These are phyloP conservation scores for Aspergillus fischeri DNA, from an alignment of 2,329 filamentous ascomycete genomes.

Conservation along the genomic window DNA sequence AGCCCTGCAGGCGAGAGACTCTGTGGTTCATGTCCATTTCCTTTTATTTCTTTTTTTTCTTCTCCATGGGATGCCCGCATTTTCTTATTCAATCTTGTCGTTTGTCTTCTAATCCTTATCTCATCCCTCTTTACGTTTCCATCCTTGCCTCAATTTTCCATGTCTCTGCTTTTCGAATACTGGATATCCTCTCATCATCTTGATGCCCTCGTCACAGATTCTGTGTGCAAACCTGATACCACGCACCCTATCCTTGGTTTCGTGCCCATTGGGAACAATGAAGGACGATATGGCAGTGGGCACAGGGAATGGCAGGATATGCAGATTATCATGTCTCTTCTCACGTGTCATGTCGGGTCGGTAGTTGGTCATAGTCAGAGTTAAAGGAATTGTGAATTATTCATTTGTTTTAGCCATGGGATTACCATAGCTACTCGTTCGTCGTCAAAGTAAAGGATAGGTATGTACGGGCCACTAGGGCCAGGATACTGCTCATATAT, in stretches of 20 bases:
- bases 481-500: not conserved
- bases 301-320: slow-evolving; percentile 27
- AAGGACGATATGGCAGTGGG: slow-evolving; percentile 21
- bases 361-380: slow-evolving; percentile 30
- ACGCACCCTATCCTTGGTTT: slow-evolving; percentile 25
- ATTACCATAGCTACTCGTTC: not conserved
- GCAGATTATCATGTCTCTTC: slow-evolving; percentile 31
- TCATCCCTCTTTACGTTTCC: slow-evolving; percentile 16
- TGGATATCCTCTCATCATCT: slow-evolving; percentile 39
- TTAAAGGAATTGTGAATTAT: slow-evolving; percentile 21
- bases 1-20: not conserved
- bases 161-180: slow-evolving; percentile 27
- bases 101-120: slow-evolving; percentile 7
- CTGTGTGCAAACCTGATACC: slow-evolving; percentile 33
- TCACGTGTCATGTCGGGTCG: slow-evolving; percentile 36
- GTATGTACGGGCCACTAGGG: not conserved
- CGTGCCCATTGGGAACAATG: slow-evolving; percentile 23
- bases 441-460: not conserved
- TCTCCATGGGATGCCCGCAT: slow-evolving; percentile 9
- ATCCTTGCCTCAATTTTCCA: slow-evolving; percentile 17
- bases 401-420: slow-evolving; percentile 16
- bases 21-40: slow-evolving; percentile 4
- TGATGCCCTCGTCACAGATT: slow-evolving; percentile 22
- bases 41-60: slow-evolving; percentile 3
- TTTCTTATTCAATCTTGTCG: slow-evolving; percentile 4